Percentiles rank a stretch among this genome's conserved stretches.
Evolutionary conservation across 345 rosid genomes (phyloP).

Genomic region (Bruguiera gymnorhiza): DNA sequence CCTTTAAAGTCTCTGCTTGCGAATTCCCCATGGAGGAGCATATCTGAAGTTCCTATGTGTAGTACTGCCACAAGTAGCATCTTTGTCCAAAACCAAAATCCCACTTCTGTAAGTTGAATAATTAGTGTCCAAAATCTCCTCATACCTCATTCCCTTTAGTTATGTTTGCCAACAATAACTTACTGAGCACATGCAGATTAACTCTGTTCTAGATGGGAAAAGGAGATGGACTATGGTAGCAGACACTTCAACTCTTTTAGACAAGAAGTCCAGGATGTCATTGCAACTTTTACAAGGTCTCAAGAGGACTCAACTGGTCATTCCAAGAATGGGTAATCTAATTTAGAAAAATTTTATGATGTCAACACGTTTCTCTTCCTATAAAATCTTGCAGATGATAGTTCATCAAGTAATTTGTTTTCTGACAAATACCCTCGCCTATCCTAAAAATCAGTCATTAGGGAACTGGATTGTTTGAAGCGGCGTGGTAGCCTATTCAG

Average conservation of each 20-base stretch:
- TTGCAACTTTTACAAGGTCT: slow-evolving; percentile 83
- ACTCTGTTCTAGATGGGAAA: slow-evolving; percentile 36
- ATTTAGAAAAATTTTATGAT: background rate
- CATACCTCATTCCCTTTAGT: background rate
- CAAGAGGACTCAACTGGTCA: slow-evolving; percentile 63
- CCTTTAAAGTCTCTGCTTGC: slow-evolving; percentile 54
- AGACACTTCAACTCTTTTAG: slow-evolving; percentile 64
- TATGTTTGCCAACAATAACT: background rate
- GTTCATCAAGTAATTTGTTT: background rate
- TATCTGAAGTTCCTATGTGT: slow-evolving; percentile 28
- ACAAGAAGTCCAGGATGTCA: slow-evolving; percentile 63
- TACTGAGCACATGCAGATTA: slow-evolving; percentile 37
- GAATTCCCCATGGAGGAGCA: slow-evolving; percentile 30
- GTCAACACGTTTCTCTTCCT: background rate
- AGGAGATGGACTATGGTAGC: slow-evolving; percentile 72
- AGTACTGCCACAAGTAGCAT: slow-evolving; percentile 29
- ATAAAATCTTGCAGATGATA: background rate
- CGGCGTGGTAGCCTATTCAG: slow-evolving; percentile 43
- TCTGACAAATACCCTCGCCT: background rate
- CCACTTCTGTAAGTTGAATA: slow-evolving; percentile 47
- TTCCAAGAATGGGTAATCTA: slow-evolving; percentile 70
- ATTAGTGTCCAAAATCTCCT: background rate
- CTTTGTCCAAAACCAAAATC: slow-evolving; percentile 27
- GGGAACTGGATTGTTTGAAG: slow-evolving; percentile 70
- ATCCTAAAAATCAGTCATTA: slow-evolving; percentile 45